Percentiles rank a stretch among this genome's conserved stretches.
Conservation (phyloP, 2,329 filamentous ascomycete species). For the Malbranchea cinnamomea region DNA sequence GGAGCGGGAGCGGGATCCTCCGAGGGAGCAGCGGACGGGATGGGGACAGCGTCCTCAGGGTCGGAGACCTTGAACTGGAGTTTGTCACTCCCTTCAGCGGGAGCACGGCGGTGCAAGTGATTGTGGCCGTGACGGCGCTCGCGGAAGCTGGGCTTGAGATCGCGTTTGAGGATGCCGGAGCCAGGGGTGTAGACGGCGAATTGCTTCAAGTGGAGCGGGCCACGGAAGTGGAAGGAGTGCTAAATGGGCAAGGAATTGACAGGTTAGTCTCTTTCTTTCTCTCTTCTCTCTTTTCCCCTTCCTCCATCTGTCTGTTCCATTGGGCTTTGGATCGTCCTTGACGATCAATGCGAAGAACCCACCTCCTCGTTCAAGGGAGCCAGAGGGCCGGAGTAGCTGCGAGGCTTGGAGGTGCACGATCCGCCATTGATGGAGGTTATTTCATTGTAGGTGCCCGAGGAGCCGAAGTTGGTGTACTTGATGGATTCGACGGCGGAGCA, state of each 20-base stretch:
- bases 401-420: constrained; percentile 38
- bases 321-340: too few species aligned
- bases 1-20: constrained; percentile 1
- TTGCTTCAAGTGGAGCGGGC: constrained; percentile 51
- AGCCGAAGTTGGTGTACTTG: constrained; percentile 49
- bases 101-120: constrained; percentile 28
- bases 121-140: constrained; percentile 35
- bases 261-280: too few species aligned
- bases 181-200: constrained; percentile 54
- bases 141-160: constrained; percentile 19
- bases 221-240: constrained; percentile 60
- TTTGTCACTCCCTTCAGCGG: constrained; percentile 36
- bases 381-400: constrained; percentile 44
- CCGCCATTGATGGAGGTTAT: constrained; percentile 46
- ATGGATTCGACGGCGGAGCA: constrained; percentile 51
- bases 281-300: neutral
- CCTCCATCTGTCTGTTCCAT: too few species aligned
- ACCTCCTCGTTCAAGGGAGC: constrained; percentile 59
- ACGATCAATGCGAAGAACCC: too few species aligned
- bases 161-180: constrained; percentile 22
- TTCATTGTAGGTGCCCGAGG: constrained; percentile 47
- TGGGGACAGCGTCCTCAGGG: constrained; percentile 17
- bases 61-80: constrained; percentile 44
- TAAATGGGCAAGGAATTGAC: too few species aligned
- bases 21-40: constrained; percentile 8